Conservation (phyloP, 306 rosid genomes). For the Dicorynia guianensis region DNA sequence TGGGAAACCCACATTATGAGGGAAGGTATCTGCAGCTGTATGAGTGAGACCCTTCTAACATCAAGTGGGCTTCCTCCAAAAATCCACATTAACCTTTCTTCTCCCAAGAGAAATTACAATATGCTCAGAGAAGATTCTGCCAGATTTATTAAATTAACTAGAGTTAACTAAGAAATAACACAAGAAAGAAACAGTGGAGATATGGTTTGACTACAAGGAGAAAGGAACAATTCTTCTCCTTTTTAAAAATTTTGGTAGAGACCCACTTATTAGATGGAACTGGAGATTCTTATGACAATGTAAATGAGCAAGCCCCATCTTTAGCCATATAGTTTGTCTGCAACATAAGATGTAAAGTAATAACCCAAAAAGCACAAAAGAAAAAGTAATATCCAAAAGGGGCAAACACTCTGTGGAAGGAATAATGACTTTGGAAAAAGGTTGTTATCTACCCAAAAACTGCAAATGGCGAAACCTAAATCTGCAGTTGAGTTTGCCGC, state of each 20-base stretch:
- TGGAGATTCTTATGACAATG: constrained; percentile 35
- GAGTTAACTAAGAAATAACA: neutral
- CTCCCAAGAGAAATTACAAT: constrained; percentile 27
- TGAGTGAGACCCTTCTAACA: constrained; percentile 52
- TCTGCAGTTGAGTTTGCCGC: neutral
- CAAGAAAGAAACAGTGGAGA: constrained; percentile 37
- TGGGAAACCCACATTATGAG: constrained; percentile 76
- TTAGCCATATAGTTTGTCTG: neutral
- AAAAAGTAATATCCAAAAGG: constrained; percentile 10
- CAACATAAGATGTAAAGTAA: constrained; percentile 3
- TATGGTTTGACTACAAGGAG: constrained; percentile 26
- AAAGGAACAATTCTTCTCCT: neutral
- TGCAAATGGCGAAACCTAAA: no score
- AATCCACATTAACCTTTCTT: constrained; percentile 45
- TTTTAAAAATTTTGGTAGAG: constrained; percentile 17
- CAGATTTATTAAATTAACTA: constrained; percentile 29
- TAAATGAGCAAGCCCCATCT: neutral
- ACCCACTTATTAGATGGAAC: constrained; percentile 37
- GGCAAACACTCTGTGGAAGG: neutral
- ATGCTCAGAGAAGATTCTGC: constrained; percentile 22
- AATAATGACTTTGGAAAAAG: constrained; percentile 1
- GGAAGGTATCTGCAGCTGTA: constrained; percentile 89
- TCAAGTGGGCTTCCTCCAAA: constrained; percentile 57
- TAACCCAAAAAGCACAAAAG: no score
- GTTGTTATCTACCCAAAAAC: no score